A percentile compares a stretch with the other conserved stretches of the same genome.
Evolutionary conservation across 2,329 filamentous ascomycete genomes (phyloP).

Genomic region (Dryadomyces quercus-mongolicae): DNA sequence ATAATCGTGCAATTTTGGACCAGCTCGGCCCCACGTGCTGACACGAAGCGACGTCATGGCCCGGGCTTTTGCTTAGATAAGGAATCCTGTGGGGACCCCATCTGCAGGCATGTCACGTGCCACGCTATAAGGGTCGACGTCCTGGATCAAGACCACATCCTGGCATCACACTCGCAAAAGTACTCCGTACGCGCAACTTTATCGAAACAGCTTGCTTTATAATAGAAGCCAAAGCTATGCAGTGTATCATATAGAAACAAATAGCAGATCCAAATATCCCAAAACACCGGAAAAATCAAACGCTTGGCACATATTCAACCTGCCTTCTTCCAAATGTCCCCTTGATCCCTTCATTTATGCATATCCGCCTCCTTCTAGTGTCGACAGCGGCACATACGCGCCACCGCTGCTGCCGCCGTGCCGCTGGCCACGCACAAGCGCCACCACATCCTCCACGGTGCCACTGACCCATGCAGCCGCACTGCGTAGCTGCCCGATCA

Average conservation of each 20-base stretch:
- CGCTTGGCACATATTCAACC: too few relatives aligned
- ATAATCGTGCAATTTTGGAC: neutral
- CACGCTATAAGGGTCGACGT: too few relatives aligned
- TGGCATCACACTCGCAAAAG: too few relatives aligned
- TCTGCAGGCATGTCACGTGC: too few relatives aligned
- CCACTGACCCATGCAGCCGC: slow-evolving; percentile 30
- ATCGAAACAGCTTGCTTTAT: too few relatives aligned
- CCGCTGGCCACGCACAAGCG: slow-evolving; percentile 20
- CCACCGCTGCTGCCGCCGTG: slow-evolving; percentile 29
- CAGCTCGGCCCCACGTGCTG: slow-evolving; percentile 4
- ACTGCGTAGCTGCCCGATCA: slow-evolving; percentile 21
- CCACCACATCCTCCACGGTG: slow-evolving; percentile 15
- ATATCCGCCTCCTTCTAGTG: slow-evolving; percentile 26
- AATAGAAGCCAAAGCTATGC: neutral
- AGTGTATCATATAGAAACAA: neutral
- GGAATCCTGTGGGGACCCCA: too few relatives aligned
- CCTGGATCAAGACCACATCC: too few relatives aligned
- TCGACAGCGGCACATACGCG: slow-evolving; percentile 48
- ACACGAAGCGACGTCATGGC: slow-evolving; percentile 6
- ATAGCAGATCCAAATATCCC: neutral
- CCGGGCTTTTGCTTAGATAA: too few relatives aligned
- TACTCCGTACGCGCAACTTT: too few relatives aligned
- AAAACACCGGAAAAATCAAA: neutral
- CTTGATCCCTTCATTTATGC: too few relatives aligned
- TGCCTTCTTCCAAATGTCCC: too few relatives aligned